These are phyloP conservation scores for Trichophyton rubrum DNA, from an alignment of 2,329 filamentous ascomycete genomes.

Conservation along the genomic window DNA sequence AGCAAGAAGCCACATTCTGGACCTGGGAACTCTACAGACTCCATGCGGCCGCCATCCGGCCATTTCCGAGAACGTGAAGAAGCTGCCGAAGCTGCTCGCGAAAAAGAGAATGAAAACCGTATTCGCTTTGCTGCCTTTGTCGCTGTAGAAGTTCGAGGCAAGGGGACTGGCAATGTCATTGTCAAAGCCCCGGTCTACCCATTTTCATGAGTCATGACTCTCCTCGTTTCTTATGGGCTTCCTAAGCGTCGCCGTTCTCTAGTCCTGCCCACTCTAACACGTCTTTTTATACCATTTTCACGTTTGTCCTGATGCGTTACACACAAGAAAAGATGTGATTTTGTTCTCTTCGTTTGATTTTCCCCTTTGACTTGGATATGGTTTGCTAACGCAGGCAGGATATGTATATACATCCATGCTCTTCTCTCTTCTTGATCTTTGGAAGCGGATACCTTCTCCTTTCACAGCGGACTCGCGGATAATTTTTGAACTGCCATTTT, in stretches of 20 bases:
- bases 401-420: neutral
- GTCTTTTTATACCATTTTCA: neutral
- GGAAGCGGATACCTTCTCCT: neutral
- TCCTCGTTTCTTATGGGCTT: neutral
- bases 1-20: slow-evolving; percentile 22
- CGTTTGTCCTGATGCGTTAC: neutral
- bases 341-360: neutral
- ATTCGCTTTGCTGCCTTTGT: slow-evolving; percentile 67
- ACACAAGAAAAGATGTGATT: neutral
- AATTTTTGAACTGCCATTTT: neutral
- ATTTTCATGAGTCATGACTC: slow-evolving; percentile 20
- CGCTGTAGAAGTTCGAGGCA: slow-evolving; percentile 59
- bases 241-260: neutral
- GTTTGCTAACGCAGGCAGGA: neutral
- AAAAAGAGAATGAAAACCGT: slow-evolving; percentile 26
- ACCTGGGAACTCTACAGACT: slow-evolving; percentile 3
- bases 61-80: slow-evolving; percentile 12
- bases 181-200: slow-evolving; percentile 60
- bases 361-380: neutral
- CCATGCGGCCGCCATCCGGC: slow-evolving; percentile 4
- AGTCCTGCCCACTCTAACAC: neutral
- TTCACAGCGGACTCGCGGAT: neutral
- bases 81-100: neutral
- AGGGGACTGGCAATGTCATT: slow-evolving; percentile 49
- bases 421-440: neutral